phyloP scores from a whole-genome alignment of 2,329 filamentous ascomycete genomes.

The Sclerotinia glacialis region DNA sequence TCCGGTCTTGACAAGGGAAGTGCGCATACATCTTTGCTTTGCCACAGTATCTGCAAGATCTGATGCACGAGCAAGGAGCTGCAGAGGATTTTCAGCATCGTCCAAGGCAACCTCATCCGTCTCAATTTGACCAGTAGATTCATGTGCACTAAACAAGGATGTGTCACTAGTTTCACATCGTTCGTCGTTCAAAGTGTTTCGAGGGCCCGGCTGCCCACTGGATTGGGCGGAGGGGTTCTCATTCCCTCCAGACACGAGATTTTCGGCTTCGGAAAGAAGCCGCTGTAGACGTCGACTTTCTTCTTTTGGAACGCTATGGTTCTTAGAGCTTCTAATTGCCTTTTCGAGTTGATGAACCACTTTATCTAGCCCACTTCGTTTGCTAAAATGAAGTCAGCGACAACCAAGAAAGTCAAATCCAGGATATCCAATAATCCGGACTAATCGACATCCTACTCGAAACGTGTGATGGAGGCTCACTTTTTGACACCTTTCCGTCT shows the following conservation, averaged over 20 bases:
- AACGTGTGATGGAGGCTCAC: conserved; percentile 44
- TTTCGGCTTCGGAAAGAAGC: conserved; percentile 49
- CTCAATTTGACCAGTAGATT: neutral
- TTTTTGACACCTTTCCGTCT: conserved; percentile 76
- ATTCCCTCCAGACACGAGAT: conserved; percentile 38
- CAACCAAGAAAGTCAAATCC: neutral
- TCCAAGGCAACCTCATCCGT: conserved; percentile 60
- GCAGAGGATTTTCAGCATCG: conserved; percentile 72
- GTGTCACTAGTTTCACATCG: neutral
- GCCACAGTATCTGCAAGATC: conserved; percentile 47
- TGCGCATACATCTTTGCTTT: conserved; percentile 6
- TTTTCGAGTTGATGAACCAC: conserved; percentile 72
- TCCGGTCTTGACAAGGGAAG: conserved; percentile 25
- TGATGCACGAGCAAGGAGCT: conserved; percentile 69
- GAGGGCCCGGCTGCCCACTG: neutral
- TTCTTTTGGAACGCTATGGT: conserved; percentile 42
- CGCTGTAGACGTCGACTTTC: conserved; percentile 49
- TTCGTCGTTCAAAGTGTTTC: neutral
- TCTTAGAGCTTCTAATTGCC: conserved; percentile 56
- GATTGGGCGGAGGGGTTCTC: conserved; percentile 27
- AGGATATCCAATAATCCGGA: neutral
- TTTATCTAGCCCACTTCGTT: conserved; percentile 71
- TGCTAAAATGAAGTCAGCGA: conserved; percentile 46
- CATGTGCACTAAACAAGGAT: neutral
- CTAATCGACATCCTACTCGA: neutral